phyloP scores from a whole-genome alignment of 495 filamentous ascomycete genomes.

The Lichenothelia convexa region DNA sequence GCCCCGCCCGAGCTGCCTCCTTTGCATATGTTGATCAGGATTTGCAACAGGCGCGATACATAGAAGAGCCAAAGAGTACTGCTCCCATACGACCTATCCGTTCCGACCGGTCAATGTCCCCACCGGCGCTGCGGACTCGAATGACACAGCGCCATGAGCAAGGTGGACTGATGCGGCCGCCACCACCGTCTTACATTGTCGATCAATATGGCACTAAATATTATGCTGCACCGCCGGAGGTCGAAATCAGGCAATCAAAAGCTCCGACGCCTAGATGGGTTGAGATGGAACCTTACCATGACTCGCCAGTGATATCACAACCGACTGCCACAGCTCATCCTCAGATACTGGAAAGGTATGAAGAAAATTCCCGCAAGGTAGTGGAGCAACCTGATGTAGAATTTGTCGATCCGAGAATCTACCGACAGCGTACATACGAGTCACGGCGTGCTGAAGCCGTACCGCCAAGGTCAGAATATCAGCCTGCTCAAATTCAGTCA shows the following conservation, averaged over 20 bases:
- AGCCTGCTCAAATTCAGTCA: constrained; percentile 4
- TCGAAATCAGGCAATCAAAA: constrained; percentile 12
- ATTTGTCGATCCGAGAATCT: constrained; percentile 24
- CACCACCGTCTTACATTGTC: constrained; percentile 15
- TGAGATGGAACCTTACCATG: constrained; percentile 12
- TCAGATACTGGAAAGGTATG: no score
- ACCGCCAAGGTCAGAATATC: constrained; percentile 16
- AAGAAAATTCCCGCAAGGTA: no score
- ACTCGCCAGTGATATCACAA: constrained; percentile 17
- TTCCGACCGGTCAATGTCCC: constrained; percentile 40
- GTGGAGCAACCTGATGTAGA: constrained; percentile 34
- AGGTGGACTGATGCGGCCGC: no score
- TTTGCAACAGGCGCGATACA: constrained; percentile 34
- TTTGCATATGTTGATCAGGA: constrained; percentile 37
- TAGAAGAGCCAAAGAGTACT: constrained; percentile 28
- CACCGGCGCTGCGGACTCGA: no score
- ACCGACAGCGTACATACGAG: constrained; percentile 33
- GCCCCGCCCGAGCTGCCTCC: constrained; percentile 36
- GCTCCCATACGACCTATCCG: constrained; percentile 25
- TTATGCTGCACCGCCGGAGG: constrained; percentile 12
- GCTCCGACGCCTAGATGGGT: constrained; percentile 13
- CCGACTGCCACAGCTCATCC: no score
- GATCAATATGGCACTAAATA: constrained; percentile 23
- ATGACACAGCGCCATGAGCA: no score
- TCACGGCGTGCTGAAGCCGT: constrained; percentile 25